These are phyloP conservation scores for Simplicillium sp. DNA, from an alignment of 2,329 filamentous ascomycete genomes.

Conservation along the genomic window DNA sequence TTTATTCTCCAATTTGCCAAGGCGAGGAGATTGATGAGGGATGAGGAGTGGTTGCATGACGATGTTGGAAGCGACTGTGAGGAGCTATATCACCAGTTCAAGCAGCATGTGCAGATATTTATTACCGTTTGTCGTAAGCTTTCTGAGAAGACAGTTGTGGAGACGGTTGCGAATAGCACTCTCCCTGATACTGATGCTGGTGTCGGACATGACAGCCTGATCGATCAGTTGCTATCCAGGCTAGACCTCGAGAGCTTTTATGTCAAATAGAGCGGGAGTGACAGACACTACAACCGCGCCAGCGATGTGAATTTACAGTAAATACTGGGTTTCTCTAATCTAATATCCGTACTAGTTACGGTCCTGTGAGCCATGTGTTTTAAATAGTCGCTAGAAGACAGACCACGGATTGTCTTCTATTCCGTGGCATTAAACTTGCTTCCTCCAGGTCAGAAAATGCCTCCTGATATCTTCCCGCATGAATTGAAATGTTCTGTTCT, in stretches of 20 bases:
- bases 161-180: constrained; percentile 18
- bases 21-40: constrained; percentile 24
- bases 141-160: constrained; percentile 48
- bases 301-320: too few species aligned
- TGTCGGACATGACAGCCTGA: constrained; percentile 43
- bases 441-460: too few species aligned
- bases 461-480: too few species aligned
- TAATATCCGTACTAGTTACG: too few species aligned
- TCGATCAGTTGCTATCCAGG: constrained; percentile 58
- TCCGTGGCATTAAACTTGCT: too few species aligned
- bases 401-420: too few species aligned
- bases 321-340: too few species aligned
- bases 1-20: constrained; percentile 65
- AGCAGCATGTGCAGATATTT: constrained; percentile 65
- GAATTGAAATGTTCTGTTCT: too few species aligned
- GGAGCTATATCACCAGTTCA: constrained; percentile 48
- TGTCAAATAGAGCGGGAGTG: constrained; percentile 12
- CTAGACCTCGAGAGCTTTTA: constrained; percentile 67
- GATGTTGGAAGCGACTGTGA: background rate
- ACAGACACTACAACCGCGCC: too few species aligned
- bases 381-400: too few species aligned
- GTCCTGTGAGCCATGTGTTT: too few species aligned
- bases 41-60: constrained; percentile 18
- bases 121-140: constrained; percentile 61
- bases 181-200: constrained; percentile 18